phyloP scores from a whole-genome alignment of 2,329 filamentous ascomycete species.

The Aspergillus pseudoterreus region DNA sequence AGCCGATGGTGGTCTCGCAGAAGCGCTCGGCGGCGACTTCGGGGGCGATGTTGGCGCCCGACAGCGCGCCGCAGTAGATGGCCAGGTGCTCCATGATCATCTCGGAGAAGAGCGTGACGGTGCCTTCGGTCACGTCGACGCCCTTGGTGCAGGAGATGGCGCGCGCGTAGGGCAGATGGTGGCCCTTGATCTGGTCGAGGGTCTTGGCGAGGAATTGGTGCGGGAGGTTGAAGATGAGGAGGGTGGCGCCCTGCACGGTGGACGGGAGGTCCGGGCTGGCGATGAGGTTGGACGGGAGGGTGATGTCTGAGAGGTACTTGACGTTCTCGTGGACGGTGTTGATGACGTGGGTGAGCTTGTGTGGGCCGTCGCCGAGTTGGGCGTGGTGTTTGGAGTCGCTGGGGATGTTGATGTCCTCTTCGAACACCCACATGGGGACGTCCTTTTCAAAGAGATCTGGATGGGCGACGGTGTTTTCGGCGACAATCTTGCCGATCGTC shows the following conservation, averaged over 20 bases:
- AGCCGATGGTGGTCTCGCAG: conserved; percentile 90
- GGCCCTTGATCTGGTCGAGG: conserved; percentile 70
- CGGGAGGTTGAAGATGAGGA: conserved; percentile 91
- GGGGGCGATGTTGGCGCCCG: conserved; percentile 85
- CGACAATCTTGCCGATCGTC: conserved; percentile 90
- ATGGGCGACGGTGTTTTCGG: conserved; percentile 77
- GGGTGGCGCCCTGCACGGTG: conserved; percentile 73
- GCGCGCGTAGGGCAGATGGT: conserved; percentile 80
- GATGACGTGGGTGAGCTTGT: conserved; percentile 85
- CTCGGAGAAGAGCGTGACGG: conserved; percentile 82
- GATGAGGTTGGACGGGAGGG: conserved; percentile 65
- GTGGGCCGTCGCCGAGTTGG: conserved; percentile 57
- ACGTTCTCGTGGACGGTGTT: conserved; percentile 89
- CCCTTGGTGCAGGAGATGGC: conserved; percentile 96
- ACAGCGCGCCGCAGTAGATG: conserved; percentile 90
- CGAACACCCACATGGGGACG: conserved; percentile 34
- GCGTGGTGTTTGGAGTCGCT: conserved; percentile 69
- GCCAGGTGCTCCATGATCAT: conserved; percentile 80
- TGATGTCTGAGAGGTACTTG: conserved; percentile 86
- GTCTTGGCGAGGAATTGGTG: conserved; percentile 54
- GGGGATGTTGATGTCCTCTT: conserved; percentile 77
- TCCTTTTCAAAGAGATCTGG: conserved; percentile 74
- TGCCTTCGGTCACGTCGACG: conserved; percentile 78
- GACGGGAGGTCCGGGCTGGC: conserved; percentile 45
- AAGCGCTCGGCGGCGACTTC: conserved; percentile 91